These are phyloP conservation scores for Patellifolia procumbens DNA, from an alignment of 179 eudicot species.

Conservation along the genomic window DNA sequence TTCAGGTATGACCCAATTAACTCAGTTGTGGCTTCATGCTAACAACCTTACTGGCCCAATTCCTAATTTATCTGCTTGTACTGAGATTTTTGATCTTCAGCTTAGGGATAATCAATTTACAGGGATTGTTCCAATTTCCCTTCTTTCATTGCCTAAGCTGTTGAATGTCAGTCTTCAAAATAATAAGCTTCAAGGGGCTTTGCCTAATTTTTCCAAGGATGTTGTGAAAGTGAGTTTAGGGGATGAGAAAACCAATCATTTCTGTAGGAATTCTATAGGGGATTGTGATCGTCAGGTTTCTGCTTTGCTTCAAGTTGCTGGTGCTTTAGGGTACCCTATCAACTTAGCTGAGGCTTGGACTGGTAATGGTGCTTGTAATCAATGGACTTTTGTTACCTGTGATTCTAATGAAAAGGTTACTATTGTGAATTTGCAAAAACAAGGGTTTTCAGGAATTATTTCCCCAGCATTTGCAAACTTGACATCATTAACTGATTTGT, in stretches of 20 bases:
- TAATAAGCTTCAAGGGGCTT: slow-evolving; percentile 64
- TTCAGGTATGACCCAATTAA: no score
- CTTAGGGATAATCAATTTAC: no score
- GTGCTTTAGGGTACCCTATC: slow-evolving; percentile 48
- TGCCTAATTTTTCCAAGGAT: slow-evolving; percentile 40
- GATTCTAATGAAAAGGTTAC: no score
- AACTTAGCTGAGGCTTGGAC: slow-evolving; percentile 49
- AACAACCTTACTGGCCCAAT: no score
- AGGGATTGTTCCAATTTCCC: slow-evolving; percentile 47
- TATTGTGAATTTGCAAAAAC: slow-evolving; percentile 49
- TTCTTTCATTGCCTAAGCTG: slow-evolving; percentile 39
- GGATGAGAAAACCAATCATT: not conserved
- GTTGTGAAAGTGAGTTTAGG: slow-evolving; percentile 33
- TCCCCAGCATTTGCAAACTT: no score
- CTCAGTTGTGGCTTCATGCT: no score
- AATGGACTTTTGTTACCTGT: no score
- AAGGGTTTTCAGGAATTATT: slow-evolving; percentile 48
- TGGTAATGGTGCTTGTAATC: slow-evolving; percentile 48
- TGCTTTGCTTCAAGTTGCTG: slow-evolving; percentile 45
- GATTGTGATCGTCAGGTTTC: slow-evolving; percentile 45
- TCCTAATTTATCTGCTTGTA: no score
- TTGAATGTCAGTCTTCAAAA: slow-evolving; percentile 53
- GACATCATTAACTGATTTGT: slow-evolving; percentile 41
- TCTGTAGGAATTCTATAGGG: slow-evolving; percentile 30
- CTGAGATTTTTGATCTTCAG: no score